These are phyloP conservation scores for Gracilaria vermiculophylla DNA, from an alignment of 23 red algal species.

Conservation along the genomic window DNA sequence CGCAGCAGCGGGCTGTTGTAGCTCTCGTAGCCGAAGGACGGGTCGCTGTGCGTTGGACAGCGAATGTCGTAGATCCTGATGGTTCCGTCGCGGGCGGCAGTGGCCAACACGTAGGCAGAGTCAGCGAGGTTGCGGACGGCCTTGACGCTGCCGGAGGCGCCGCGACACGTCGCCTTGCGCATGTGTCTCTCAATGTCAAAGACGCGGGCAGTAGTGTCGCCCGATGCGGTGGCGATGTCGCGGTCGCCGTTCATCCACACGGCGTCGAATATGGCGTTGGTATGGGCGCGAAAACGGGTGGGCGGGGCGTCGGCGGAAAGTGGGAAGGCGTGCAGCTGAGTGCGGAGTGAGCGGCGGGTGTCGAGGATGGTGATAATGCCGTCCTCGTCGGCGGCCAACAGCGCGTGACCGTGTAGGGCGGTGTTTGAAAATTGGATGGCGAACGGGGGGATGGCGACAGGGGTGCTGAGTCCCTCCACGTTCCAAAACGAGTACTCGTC, in stretches of 20 bases:
- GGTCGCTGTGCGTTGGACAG: not conserved
- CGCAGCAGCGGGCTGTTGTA: not conserved
- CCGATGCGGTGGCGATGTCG: constrained; percentile 70
- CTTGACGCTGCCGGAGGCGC: constrained; percentile 62
- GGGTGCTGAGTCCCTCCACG: not conserved
- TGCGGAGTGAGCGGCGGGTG: constrained; percentile 39
- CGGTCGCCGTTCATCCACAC: constrained; percentile 56
- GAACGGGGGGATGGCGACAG: constrained; percentile 58
- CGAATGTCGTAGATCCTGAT: constrained; percentile 53
- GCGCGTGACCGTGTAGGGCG: constrained; percentile 51
- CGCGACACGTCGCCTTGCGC: constrained; percentile 10
- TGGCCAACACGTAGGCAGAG: constrained; percentile 29
- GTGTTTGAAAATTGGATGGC: constrained; percentile 51
- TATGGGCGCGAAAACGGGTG: constrained; percentile 49
- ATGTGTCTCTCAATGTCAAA: constrained; percentile 28
- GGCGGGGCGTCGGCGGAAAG: not conserved
- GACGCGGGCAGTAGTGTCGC: constrained; percentile 68
- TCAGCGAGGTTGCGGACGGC: constrained; percentile 23
- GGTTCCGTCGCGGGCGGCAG: constrained; percentile 64
- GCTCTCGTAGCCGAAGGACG: not conserved
- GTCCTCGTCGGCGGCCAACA: constrained; percentile 76
- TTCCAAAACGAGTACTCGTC: constrained; percentile 60
- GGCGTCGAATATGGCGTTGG: constrained; percentile 84
- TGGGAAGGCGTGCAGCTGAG: not conserved
- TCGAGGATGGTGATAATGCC: constrained; percentile 77